These are phyloP conservation scores for Fusarium buharicum DNA, from an alignment of 2,329 filamentous ascomycete species.

Conservation along the genomic window DNA sequence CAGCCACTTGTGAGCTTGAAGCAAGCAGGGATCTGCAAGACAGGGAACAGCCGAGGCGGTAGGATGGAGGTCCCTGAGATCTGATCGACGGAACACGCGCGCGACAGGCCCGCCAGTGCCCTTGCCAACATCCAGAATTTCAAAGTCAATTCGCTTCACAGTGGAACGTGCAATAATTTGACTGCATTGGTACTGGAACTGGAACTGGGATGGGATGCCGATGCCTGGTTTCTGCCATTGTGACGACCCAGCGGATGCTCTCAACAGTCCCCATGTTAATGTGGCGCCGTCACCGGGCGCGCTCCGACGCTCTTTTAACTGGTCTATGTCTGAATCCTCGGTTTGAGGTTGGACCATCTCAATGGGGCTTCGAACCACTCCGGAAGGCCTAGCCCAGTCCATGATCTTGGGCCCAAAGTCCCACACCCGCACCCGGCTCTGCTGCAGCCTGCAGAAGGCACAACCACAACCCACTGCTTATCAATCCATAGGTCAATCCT, in stretches of 20 bases:
- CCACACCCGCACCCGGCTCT: slow-evolving; percentile 2
- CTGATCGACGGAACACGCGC: slow-evolving; percentile 43
- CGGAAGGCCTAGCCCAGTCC: slow-evolving; percentile 39
- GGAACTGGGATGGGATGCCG: neutral
- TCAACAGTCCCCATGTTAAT: slow-evolving; percentile 14
- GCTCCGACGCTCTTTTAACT: slow-evolving; percentile 29
- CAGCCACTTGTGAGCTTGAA: slow-evolving; percentile 16
- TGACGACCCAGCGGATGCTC: slow-evolving; percentile 12
- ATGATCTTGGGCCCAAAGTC: slow-evolving; percentile 22
- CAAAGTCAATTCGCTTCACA: slow-evolving; percentile 42
- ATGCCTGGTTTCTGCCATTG: neutral
- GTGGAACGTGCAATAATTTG: slow-evolving; percentile 8
- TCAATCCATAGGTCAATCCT: neutral
- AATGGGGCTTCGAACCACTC: slow-evolving; percentile 34
- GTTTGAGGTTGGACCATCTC: slow-evolving; percentile 29
- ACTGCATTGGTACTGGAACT: slow-evolving; percentile 2
- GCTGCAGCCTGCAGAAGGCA: neutral
- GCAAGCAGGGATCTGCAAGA: slow-evolving; percentile 37
- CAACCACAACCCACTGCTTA: too few species aligned
- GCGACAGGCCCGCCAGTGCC: slow-evolving; percentile 35
- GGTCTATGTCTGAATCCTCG: slow-evolving; percentile 12
- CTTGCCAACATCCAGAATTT: slow-evolving; percentile 11
- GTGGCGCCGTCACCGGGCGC: slow-evolving; percentile 29
- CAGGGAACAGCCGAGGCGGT: slow-evolving; percentile 41
- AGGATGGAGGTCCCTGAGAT: slow-evolving; percentile 47